Evolutionary conservation across 495 filamentous ascomycete genomes (phyloP), one percentile per base, ranked within the genome.

Genomic region (Penicillium turbatum): DNA sequence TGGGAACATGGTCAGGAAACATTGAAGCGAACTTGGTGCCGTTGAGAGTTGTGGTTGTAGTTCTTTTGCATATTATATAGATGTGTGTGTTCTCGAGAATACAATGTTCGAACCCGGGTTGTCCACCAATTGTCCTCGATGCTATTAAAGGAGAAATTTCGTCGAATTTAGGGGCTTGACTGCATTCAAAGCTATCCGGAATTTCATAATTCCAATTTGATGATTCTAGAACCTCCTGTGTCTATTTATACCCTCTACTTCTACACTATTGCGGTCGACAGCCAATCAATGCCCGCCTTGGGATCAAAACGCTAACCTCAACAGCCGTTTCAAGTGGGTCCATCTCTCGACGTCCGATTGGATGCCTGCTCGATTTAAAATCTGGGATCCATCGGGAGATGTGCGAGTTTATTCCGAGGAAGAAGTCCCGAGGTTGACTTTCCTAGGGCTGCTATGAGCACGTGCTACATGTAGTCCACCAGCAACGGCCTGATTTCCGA

Each of bases 21-120:
- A 62, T 59, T 52, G 38, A 41, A 51, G 29, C 48, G 48, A 51
- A 51, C 11, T 42, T 51, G 48, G 27, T 42, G 37, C 38, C 9
- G 38, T 51, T 42, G 27, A 16, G 17, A 34, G 11, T 17, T 41
- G 30, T n/a, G 12, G 4, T 42, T 35, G 17, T 51, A 17, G 6
- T 42, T 24, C 27, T 17, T 34, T 32, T 41, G 38, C 48, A 51
- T 51, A 51, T 42, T 51, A 30, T 32, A 51, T 16, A 10, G 40
- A 9, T 16, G 12, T 36, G 34, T 36, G 12, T 4, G 8, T 32
- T 36, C 6, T 36, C 34, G 8, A 30, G 26, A 30, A 30, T 17
- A 39, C 26, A 15, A 19, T 39, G 37, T 6, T 21, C 1, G n/a
- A n/a, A n/a, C 21, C 10, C 21, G 15, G 16, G 8, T 38, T 38